Evolutionary conservation across 805 yeast genomes (phyloP).

Genomic region (Wickerhamomyces kurtzmanii): DNA sequence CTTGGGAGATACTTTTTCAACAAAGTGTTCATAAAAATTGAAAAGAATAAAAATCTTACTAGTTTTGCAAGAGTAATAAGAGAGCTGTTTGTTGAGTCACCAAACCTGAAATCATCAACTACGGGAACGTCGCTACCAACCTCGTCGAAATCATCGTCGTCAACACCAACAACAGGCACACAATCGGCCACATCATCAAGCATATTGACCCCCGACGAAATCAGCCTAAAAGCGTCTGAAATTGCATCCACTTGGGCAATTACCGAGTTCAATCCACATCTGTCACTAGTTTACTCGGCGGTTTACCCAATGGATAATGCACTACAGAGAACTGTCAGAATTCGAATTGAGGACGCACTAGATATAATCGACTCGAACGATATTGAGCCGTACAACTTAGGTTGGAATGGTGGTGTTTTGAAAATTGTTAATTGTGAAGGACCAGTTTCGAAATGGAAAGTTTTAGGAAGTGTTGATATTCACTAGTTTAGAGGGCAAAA

Average conservation of each 20-base stretch:
- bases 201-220: too few relatives aligned
- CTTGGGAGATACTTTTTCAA: slow-evolving; percentile 12
- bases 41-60: slow-evolving; percentile 13
- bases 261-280: slow-evolving; percentile 58
- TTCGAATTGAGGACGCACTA: slow-evolving; percentile 56
- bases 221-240: slow-evolving; percentile 24
- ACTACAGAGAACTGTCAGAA: slow-evolving; percentile 48
- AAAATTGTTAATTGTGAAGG: slow-evolving; percentile 66
- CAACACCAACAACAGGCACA: too few relatives aligned
- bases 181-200: too few relatives aligned
- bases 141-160: too few relatives aligned
- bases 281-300: slow-evolving; percentile 61
- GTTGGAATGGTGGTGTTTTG: slow-evolving; percentile 57
- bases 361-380: slow-evolving; percentile 20
- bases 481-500: too few relatives aligned
- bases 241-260: slow-evolving; percentile 49
- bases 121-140: too few relatives aligned
- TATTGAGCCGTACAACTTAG: slow-evolving; percentile 20
- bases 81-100: slow-evolving; percentile 43
- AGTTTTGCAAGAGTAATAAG: slow-evolving; percentile 37
- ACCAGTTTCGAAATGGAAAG: slow-evolving; percentile 59
- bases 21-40: slow-evolving; percentile 12
- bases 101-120: slow-evolving; percentile 20
- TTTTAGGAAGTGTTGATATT: slow-evolving; percentile 37
- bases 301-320: slow-evolving; percentile 61